phyloP scores from a whole-genome alignment of 139 green algal species.

The Volvox africanus region DNA sequence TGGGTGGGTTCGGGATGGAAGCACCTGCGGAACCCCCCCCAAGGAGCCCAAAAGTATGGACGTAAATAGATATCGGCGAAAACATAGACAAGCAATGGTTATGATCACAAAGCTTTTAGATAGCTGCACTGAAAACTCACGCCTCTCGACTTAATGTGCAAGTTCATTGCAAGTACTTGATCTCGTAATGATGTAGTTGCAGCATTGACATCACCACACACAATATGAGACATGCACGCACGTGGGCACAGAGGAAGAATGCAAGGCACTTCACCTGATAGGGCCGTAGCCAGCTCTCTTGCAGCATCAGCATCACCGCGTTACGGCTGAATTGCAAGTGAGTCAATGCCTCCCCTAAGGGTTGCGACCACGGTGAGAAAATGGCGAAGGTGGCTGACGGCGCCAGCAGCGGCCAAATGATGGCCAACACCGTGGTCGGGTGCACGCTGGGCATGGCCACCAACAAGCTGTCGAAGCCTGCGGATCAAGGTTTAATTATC shows the following conservation, averaged over 20 bases:
- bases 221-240: too few species aligned
- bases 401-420: constrained; percentile 79
- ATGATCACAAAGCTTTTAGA: too few species aligned
- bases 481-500: background rate
- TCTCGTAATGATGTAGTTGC: too few species aligned
- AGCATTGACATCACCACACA: too few species aligned
- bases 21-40: constrained; percentile 79
- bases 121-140: too few species aligned
- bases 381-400: constrained; percentile 83
- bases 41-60: too few species aligned
- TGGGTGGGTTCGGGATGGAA: constrained; percentile 87
- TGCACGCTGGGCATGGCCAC: constrained; percentile 69
- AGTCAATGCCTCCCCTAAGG: constrained; percentile 76
- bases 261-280: constrained; percentile 68
- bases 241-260: too few species aligned
- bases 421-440: constrained; percentile 61
- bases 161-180: too few species aligned
- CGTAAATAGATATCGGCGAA: too few species aligned
- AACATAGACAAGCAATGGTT: too few species aligned
- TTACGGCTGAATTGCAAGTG: constrained; percentile 41
- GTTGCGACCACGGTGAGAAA: constrained; percentile 71
- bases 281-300: constrained; percentile 85
- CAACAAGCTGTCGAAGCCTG: constrained; percentile 80
- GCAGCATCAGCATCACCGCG: constrained; percentile 73
- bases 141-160: too few species aligned